Conservation (phyloP, 2,329 filamentous ascomycete species). For the Neoarthrinium moseri region DNA sequence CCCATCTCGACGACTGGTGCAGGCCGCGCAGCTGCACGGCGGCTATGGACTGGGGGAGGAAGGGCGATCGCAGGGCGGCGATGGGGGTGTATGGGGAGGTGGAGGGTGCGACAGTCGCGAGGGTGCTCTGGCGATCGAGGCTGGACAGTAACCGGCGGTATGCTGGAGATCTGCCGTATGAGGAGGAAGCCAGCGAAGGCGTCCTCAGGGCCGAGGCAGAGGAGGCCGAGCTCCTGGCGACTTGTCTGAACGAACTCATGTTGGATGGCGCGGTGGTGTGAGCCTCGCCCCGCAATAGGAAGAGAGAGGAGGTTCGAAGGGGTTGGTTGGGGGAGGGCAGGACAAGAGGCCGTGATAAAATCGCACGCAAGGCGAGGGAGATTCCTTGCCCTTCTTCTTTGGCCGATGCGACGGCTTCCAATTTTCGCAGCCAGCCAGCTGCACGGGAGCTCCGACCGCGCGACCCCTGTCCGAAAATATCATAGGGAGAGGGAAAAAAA, state of each 20-base stretch:
- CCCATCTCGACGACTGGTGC: slow-evolving; percentile 33
- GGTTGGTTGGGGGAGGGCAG: too few species aligned
- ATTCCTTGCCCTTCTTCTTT: not conserved
- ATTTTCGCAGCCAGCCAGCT: not conserved
- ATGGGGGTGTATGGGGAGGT: slow-evolving; percentile 27
- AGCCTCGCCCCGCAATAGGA: not conserved
- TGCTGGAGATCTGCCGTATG: slow-evolving; percentile 44
- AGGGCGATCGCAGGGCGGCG: slow-evolving; percentile 43
- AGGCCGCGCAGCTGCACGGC: slow-evolving; percentile 36
- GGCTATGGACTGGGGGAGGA: slow-evolving; percentile 40
- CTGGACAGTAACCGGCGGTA: slow-evolving; percentile 44
- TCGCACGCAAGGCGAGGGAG: not conserved
- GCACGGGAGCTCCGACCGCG: not conserved
- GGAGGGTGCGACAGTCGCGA: slow-evolving; percentile 24
- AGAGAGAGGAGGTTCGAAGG: not conserved
- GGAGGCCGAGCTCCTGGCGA: slow-evolving; percentile 42
- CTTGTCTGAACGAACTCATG: slow-evolving; percentile 45
- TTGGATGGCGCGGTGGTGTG: slow-evolving; percentile 17
- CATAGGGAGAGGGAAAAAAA: too few species aligned
- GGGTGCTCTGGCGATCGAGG: slow-evolving; percentile 22
- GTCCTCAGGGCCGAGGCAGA: slow-evolving; percentile 37
- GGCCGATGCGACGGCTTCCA: not conserved
- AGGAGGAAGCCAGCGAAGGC: slow-evolving; percentile 34
- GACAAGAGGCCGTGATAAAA: not conserved
- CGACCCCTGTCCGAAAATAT: not conserved